Conservation (phyloP, 306 rosid genomes). For the Prunus kanzakura region DNA sequence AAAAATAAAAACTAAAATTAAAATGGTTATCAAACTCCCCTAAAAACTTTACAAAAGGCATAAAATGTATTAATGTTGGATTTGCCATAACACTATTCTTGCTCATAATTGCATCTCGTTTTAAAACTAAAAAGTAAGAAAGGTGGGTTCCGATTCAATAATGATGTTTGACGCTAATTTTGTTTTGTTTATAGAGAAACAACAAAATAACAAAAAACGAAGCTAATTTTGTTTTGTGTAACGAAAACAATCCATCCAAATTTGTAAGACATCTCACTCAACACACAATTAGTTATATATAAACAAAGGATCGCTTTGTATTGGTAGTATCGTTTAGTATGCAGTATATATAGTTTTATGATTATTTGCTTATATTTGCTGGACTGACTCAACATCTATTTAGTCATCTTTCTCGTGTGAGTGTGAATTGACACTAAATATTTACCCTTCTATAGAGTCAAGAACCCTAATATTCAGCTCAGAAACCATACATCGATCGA, state of each 20-base stretch:
- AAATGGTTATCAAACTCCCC: too few relatives aligned
- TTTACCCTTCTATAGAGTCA: too few relatives aligned
- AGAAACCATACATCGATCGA: too few relatives aligned
- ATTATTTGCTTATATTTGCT: too few relatives aligned
- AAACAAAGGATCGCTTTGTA: too few relatives aligned
- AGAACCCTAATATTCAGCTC: too few relatives aligned
- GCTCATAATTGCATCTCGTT: constrained; percentile 8
- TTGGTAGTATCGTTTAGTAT: too few relatives aligned
- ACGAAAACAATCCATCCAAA: background rate
- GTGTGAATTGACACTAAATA: background rate
- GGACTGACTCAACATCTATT: too few relatives aligned
- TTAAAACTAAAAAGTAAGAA: background rate
- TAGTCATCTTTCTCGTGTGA: background rate
- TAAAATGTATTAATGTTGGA: background rate
- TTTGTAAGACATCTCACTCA: background rate
- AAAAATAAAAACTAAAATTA: too few relatives aligned
- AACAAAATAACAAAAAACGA: background rate
- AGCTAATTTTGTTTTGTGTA: background rate
- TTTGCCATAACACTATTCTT: background rate
- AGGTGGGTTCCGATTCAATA: constrained; percentile 8
- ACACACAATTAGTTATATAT: background rate
- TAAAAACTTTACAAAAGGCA: background rate
- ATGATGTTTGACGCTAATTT: background rate
- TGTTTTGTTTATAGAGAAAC: background rate
- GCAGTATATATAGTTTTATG: too few relatives aligned